Percentiles rank a stretch among this genome's conserved stretches.
These are phyloP conservation scores for Staphylotrichum tortipilum DNA, from an alignment of 495 filamentous ascomycete species.

Conservation along the genomic window DNA sequence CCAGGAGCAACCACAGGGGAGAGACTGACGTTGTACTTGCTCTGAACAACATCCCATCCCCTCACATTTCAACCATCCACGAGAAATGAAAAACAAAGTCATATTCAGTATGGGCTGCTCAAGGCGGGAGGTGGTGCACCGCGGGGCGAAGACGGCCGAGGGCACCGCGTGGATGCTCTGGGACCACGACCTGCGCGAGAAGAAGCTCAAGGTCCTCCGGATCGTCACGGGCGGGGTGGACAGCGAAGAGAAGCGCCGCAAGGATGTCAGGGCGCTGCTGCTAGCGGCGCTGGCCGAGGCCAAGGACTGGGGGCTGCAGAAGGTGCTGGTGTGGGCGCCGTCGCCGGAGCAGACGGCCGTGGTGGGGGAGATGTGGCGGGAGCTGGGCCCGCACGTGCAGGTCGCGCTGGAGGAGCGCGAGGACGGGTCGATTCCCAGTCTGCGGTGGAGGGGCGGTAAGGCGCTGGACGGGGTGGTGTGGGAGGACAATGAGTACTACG, in stretches of 20 bases:
- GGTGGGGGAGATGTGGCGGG: slow-evolving; percentile 9
- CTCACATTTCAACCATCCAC: too few species aligned
- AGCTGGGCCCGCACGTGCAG: background rate
- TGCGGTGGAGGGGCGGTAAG: slow-evolving; percentile 12
- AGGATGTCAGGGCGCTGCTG: slow-evolving; percentile 6
- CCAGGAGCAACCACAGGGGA: too few species aligned
- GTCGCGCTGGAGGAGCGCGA: slow-evolving; percentile 12
- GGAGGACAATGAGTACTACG: slow-evolving; percentile 14
- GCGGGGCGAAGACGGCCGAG: slow-evolving; percentile 9
- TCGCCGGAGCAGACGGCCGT: background rate
- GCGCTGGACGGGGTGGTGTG: slow-evolving; percentile 3
- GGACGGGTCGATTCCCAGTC: slow-evolving; percentile 16
- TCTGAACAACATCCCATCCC: too few species aligned
- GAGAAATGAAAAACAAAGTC: too few species aligned
- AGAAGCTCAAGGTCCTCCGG: slow-evolving; percentile 14
- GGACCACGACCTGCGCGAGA: slow-evolving; percentile 18
- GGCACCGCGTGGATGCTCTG: slow-evolving; percentile 8
- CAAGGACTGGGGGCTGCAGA: slow-evolving; percentile 10
- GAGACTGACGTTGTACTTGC: too few species aligned
- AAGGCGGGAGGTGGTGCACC: slow-evolving; percentile 5
- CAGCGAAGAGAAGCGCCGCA: background rate
- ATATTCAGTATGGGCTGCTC: too few species aligned
- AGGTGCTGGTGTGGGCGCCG: slow-evolving; percentile 15
- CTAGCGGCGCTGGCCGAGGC: slow-evolving; percentile 11
- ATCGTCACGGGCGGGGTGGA: background rate